Conservation (phyloP, 148 eudicot genomes). For the Limonium bicolor region DNA sequence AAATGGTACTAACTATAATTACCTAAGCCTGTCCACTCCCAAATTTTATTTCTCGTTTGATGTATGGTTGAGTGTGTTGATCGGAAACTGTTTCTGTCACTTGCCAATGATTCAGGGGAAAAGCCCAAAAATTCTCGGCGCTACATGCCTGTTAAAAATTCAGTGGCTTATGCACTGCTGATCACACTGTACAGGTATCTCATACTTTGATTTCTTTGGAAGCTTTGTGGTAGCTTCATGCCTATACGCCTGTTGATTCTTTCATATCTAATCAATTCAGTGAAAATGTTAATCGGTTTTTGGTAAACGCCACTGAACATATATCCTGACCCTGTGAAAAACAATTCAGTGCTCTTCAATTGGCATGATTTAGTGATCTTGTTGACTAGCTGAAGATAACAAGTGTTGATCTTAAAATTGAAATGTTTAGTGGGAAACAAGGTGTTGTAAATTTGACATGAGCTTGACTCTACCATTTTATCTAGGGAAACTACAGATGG, state of each 20-base stretch:
- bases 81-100: not conserved
- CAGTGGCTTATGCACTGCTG: slow-evolving; percentile 77
- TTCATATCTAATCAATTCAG: not conserved
- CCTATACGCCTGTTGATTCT: not conserved
- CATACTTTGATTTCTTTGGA: not conserved
- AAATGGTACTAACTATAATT: slow-evolving; percentile 28
- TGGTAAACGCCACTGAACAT: not conserved
- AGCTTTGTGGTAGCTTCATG: not conserved
- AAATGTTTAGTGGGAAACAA: not conserved
- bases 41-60: not conserved
- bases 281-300: not conserved
- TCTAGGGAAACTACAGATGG: slow-evolving; percentile 42
- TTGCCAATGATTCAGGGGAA: slow-evolving; percentile 27
- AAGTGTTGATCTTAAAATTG: not conserved
- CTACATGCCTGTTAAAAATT: slow-evolving; percentile 81
- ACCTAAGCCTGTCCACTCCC: not conserved
- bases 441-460: too few species aligned
- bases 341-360: not conserved
- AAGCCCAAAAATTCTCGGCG: slow-evolving; percentile 29
- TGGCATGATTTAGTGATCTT: not conserved
- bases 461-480: too few species aligned
- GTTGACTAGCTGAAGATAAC: not conserved
- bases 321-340: not conserved
- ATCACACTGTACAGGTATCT: slow-evolving; percentile 66
- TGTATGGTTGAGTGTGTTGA: too few species aligned